Conservation (phyloP, 23 red algal species). For the Cyanidioschyzon merolae region DNA sequence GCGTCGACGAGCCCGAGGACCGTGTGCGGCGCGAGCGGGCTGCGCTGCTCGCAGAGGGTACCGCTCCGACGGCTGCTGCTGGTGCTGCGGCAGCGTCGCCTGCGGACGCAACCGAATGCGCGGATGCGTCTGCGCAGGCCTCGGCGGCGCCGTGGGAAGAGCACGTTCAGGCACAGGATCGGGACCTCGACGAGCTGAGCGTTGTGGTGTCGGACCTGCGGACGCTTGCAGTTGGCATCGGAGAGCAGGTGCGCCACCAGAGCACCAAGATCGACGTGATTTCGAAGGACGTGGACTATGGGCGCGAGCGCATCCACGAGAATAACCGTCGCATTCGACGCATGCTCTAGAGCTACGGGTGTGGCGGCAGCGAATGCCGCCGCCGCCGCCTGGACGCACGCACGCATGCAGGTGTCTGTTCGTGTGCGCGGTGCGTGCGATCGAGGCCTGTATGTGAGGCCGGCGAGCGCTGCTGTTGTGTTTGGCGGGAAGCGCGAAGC, state of each 20-base stretch:
- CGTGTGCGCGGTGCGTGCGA: too few relatives aligned
- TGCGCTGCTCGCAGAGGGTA: not conserved
- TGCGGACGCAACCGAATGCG: not conserved
- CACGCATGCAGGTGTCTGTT: too few relatives aligned
- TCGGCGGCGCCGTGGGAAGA: not conserved
- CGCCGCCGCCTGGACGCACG: too few relatives aligned
- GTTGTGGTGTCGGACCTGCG: conserved; percentile 13
- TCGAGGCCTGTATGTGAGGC: too few relatives aligned
- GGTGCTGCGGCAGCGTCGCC: not conserved
- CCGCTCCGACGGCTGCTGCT: not conserved
- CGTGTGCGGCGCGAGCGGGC: not conserved
- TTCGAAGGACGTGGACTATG: conserved; percentile 12
- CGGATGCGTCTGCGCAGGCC: not conserved
- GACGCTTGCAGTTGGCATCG: not conserved
- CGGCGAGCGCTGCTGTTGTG: too few relatives aligned
- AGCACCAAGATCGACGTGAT: not conserved
- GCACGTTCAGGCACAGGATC: conserved; percentile 5
- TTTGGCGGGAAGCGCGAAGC: too few relatives aligned
- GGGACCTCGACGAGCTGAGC: conserved; percentile 8
- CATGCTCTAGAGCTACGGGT: too few relatives aligned
- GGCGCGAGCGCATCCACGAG: conserved; percentile 13
- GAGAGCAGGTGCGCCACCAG: not conserved
- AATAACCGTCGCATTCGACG: conserved; percentile 14
- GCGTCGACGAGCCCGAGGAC: not conserved
- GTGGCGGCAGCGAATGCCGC: too few relatives aligned